Base-by-base conservation (phyloP, 208 protist species). In the Crithidia mellificae region DNA sequence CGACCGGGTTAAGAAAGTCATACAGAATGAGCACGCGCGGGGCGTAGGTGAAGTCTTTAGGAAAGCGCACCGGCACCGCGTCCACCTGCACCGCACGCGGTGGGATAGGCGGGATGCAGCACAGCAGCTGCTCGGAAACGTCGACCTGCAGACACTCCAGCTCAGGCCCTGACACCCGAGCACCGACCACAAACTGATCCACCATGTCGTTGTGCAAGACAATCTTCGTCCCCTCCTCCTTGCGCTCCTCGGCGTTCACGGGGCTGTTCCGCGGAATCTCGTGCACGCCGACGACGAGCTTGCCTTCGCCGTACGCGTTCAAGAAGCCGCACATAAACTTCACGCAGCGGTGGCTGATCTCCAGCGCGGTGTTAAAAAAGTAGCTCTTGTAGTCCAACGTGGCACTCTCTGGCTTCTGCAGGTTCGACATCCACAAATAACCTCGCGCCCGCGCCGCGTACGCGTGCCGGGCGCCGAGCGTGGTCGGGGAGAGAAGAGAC, bases 291-390 rank as follows among this genome's bases (percentile, higher is more conserved):
- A 90, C 75, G 20, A 87, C 71, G 17, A 90, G 74, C 68, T 77
- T 79, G 20, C 84, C 81, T 68, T 86, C 72, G 22, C 78, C 64
- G 57, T 87, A 87, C 3, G 81, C 84, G 64, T 90, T 90, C 30
- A 90, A 68, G 55, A 90, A 90, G 38, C 84, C 84, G 44, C 80
- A 90, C 84, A 90, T 86, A 67, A 90, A 90, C 50, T 85, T 85
- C 39, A 90, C 84, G 52, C 78, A 80, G 9, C 79, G 77, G 59
- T 84, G 77, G n/a, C 75, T 71, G 27, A 85, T 85, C 68, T 90
- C 84, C 19, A 74, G 52, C 11, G 68, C 72, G 3, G 84, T 81
- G 64, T 85, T 54, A 29, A 74, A 85, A 44, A 90, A 81, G 74
- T 87, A 85, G 80, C 84, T 90, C 74, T 90, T 90, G 73, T 90